Conservation (phyloP, 1,139 yeast genomes). For the Saccharomycopsis hybrid region DNA sequence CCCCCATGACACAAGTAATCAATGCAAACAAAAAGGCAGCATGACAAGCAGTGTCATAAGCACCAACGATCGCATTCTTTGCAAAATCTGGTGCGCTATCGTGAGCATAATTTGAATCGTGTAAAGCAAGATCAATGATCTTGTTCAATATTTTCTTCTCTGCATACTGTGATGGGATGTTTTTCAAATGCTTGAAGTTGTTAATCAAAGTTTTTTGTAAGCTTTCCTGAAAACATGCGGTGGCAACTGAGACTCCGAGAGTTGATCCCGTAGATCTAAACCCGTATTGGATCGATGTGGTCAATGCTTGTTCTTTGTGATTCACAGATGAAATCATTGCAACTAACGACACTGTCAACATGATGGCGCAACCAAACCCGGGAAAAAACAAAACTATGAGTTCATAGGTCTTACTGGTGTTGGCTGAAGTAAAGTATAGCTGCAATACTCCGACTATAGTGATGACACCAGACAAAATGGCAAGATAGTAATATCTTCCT, state of each 20-base stretch:
- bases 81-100: slow-evolving; percentile 43
- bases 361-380: slow-evolving; percentile 54
- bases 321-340: slow-evolving; percentile 64
- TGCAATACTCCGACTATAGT: slow-evolving; percentile 42
- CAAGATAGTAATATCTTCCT: slow-evolving; percentile 56
- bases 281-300: slow-evolving; percentile 71
- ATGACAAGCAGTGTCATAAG: slow-evolving; percentile 47
- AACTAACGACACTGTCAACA: slow-evolving; percentile 60
- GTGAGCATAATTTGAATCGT: slow-evolving; percentile 50
- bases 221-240: slow-evolving; percentile 52
- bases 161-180: slow-evolving; percentile 28
- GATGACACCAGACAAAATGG: slow-evolving; percentile 39
- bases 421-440: slow-evolving; percentile 27
- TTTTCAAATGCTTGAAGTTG: slow-evolving; percentile 22
- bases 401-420: slow-evolving; percentile 6
- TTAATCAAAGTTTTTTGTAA: slow-evolving; percentile 1
- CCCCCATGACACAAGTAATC: slow-evolving; percentile 34
- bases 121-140: slow-evolving; percentile 46
- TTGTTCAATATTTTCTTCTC: slow-evolving; percentile 32
- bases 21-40: slow-evolving; percentile 48
- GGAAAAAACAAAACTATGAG: slow-evolving; percentile 34
- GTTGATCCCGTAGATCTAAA: slow-evolving; percentile 73
- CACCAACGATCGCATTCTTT: slow-evolving; percentile 37
- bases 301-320: slow-evolving; percentile 56
- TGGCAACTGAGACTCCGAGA: slow-evolving; percentile 61